These are phyloP conservation scores for Mycena maculata DNA, from an alignment of 768 basidiomycete species.

Conservation along the genomic window DNA sequence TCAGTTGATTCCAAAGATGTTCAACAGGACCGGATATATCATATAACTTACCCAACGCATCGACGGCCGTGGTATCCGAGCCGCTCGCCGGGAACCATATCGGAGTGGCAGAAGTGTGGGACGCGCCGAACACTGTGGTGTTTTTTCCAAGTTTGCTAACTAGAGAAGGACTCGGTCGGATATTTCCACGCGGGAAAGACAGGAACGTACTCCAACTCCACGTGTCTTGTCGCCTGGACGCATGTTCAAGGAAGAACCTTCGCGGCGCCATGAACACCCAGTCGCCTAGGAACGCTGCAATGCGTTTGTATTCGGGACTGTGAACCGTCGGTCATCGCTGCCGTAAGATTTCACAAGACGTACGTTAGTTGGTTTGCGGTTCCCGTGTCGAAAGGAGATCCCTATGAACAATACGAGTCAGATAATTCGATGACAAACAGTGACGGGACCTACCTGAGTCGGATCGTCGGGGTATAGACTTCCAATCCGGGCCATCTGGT, in stretches of 20 bases:
- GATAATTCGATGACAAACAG: not conserved
- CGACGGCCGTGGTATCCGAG: not conserved
- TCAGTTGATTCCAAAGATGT: no score
- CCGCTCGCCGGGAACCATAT: slow-evolving; percentile 22
- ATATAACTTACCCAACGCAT: slow-evolving; percentile 20
- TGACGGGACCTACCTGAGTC: slow-evolving; percentile 1
- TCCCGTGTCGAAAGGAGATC: slow-evolving; percentile 29
- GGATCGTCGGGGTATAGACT: slow-evolving; percentile 26
- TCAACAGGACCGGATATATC: no score
- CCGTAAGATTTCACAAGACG: no score
- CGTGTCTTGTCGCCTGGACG: slow-evolving; percentile 16
- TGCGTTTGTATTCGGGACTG: slow-evolving; percentile 31
- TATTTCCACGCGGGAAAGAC: no score
- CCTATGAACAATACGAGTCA: not conserved
- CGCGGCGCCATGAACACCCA: slow-evolving; percentile 11
- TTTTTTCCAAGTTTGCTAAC: slow-evolving; percentile 25
- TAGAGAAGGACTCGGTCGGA: no score
- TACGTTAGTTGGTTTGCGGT: slow-evolving; percentile 22
- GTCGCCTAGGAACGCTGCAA: slow-evolving; percentile 29
- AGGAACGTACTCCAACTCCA: slow-evolving; percentile 29
- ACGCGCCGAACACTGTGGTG: slow-evolving; percentile 19
- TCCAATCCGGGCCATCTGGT: slow-evolving; percentile 14
- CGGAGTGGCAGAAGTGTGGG: slow-evolving; percentile 4
- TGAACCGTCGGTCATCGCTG: no score
- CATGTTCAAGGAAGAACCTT: slow-evolving; percentile 25